A percentile compares a stretch with the other conserved stretches of the same genome.
Evolutionary conservation across 306 rosid species (phyloP).

Genomic region (Myrica gale): DNA sequence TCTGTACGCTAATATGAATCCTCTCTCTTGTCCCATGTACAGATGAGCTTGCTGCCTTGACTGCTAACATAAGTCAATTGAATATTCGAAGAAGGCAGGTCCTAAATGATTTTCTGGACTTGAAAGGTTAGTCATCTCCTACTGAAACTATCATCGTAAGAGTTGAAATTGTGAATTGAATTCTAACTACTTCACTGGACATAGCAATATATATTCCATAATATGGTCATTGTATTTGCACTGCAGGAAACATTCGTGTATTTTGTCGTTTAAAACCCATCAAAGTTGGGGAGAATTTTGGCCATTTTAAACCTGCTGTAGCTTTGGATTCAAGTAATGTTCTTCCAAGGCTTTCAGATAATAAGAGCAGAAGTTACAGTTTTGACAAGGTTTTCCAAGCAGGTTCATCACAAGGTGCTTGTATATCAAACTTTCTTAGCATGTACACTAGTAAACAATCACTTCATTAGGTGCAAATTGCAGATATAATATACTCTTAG

Average conservation of each 20-base stretch:
- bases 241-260: constrained; percentile 43
- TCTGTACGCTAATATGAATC: not conserved
- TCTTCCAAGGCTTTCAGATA: constrained; percentile 29
- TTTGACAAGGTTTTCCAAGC: constrained; percentile 40
- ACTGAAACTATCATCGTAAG: not conserved
- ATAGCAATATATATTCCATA: not conserved
- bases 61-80: constrained; percentile 28
- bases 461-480: not conserved
- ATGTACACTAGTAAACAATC: not conserved
- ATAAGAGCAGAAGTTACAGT: constrained; percentile 35
- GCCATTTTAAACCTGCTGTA: constrained; percentile 16
- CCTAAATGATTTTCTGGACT: constrained; percentile 36
- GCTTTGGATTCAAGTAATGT: constrained; percentile 35
- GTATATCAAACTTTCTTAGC: not conserved
- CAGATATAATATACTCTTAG: not conserved
- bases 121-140: constrained; percentile 37
- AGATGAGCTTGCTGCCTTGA: constrained; percentile 37
- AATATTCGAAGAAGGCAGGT: constrained; percentile 36
- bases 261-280: constrained; percentile 41
- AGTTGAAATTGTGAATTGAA: no score
- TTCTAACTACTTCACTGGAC: not conserved
- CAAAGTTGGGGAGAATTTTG: constrained; percentile 28
- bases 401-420: constrained; percentile 42
- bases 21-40: constrained; percentile 5
- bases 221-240: constrained; percentile 5